These are phyloP conservation scores for Leccinum sublutescens DNA, from an alignment of 768 basidiomycete species.

Conservation along the genomic window DNA sequence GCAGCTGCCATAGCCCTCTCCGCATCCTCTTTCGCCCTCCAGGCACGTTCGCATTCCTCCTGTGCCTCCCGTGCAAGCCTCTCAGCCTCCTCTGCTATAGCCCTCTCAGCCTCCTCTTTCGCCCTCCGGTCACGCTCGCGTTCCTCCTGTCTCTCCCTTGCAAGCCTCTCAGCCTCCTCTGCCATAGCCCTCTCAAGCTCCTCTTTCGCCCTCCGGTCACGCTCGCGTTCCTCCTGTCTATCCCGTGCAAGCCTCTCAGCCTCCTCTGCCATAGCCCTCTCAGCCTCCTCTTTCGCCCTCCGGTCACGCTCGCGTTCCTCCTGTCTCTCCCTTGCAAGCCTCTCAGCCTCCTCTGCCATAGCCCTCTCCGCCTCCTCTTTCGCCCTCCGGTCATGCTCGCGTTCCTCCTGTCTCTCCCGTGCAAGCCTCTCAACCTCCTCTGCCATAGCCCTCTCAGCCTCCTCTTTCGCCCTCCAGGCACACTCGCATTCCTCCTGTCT, in stretches of 20 bases:
- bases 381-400: neutral
- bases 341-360: neutral
- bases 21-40: constrained; percentile 3
- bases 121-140: constrained; percentile 1
- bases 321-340: neutral
- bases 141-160: constrained; percentile 7
- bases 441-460: constrained; percentile 3
- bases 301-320: neutral
- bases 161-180: constrained; percentile 7
- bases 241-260: neutral
- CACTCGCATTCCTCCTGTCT: constrained; percentile 5
- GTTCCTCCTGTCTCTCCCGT: constrained; percentile 5
- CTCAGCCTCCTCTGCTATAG: constrained; percentile 7
- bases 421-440: constrained; percentile 9
- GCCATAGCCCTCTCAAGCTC: neutral
- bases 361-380: constrained; percentile 5
- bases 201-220: neutral
- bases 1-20: constrained; percentile 5
- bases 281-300: neutral
- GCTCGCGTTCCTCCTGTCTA: neutral
- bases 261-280: neutral
- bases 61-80: constrained; percentile 3
- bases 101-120: constrained; percentile 4
- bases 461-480: neutral
- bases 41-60: constrained; percentile 6